Base-by-base conservation (phyloP, 2,329 filamentous ascomycete species). In the Chalaropsis thielavioides region DNA sequence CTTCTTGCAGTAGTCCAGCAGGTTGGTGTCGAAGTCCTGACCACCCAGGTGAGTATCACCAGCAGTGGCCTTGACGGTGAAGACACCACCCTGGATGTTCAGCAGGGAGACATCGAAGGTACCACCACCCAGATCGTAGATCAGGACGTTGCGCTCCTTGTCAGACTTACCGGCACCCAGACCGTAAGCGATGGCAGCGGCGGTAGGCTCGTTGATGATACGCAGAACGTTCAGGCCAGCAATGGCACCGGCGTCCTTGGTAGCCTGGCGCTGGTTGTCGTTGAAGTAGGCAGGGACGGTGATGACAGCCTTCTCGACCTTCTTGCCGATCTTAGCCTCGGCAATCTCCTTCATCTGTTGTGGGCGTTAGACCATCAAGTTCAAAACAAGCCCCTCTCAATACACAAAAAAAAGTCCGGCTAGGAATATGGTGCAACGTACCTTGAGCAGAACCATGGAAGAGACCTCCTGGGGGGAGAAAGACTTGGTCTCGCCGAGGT, bases 201-300 rank as follows among this genome's bases (percentile, higher is more conserved):
- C 94, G 69, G 94, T 99, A 68, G 94, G 94, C 83, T 99, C 94
- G 86, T 99, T 99, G 82, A 99, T 97, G 81, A 99, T 97, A 84
- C 94, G 92, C 78, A 99, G 92, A 72, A 99, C 91, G 80, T 97
- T 96, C 69, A 99, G 87, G 72, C 92, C 94, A 74, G 92, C 81
- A 75, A 99, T 99, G 77, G 92, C 89, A 87, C 94, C 94, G 71
- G 94, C 94, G 75, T 97, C 94, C 87, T 97, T 97, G 81, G 94
- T 99, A 71, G 94, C 90, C 81, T 97, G 94, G 81, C 94, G 89
- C 83, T 99, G 94, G 84, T 95, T 96, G 86, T 99, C 94, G 84
- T 97, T 97, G 90, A 99, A 99, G 85, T 99, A 99, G 76, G 94
- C 94, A 67, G 94, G 94, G 67, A 97, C 94, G 69, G 94, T 99